Conservation (phyloP, 2,329 filamentous ascomycete genomes). For the Colletotrichum caudatum region DNA sequence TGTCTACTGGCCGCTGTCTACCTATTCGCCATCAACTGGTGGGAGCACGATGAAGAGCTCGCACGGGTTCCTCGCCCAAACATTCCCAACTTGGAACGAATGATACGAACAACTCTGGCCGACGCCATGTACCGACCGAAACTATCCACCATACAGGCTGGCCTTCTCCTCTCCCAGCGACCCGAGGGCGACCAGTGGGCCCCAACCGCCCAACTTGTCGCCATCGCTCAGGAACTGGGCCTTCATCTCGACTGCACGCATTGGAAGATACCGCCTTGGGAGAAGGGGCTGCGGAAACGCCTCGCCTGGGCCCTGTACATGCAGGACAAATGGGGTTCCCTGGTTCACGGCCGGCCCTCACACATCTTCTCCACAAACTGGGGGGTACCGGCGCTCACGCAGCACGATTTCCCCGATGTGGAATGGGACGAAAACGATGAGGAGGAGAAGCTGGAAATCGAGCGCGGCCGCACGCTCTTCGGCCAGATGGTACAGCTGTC, state of each 20-base stretch:
- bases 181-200: constrained; percentile 86
- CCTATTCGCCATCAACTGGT: constrained; percentile 89
- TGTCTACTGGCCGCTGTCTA: constrained; percentile 84
- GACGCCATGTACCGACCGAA: constrained; percentile 86
- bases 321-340: constrained; percentile 91
- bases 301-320: constrained; percentile 93
- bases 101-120: constrained; percentile 78
- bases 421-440: constrained; percentile 72
- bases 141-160: constrained; percentile 82
- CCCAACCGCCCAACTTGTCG: constrained; percentile 87
- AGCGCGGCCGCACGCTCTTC: constrained; percentile 78
- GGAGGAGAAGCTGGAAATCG: constrained; percentile 73
- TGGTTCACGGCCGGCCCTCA: constrained; percentile 87
- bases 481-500: constrained; percentile 81
- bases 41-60: constrained; percentile 78
- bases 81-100: constrained; percentile 77
- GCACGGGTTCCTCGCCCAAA: constrained; percentile 75
- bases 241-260: constrained; percentile 87
- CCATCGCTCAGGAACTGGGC: constrained; percentile 87
- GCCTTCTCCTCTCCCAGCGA: constrained; percentile 78
- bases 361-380: constrained; percentile 78
- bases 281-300: constrained; percentile 84
- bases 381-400: constrained; percentile 76
- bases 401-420: constrained; percentile 79
- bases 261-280: constrained; percentile 92